Evolutionary conservation across 2,329 filamentous ascomycete genomes (phyloP).

Genomic region (Thyridium curvatum): DNA sequence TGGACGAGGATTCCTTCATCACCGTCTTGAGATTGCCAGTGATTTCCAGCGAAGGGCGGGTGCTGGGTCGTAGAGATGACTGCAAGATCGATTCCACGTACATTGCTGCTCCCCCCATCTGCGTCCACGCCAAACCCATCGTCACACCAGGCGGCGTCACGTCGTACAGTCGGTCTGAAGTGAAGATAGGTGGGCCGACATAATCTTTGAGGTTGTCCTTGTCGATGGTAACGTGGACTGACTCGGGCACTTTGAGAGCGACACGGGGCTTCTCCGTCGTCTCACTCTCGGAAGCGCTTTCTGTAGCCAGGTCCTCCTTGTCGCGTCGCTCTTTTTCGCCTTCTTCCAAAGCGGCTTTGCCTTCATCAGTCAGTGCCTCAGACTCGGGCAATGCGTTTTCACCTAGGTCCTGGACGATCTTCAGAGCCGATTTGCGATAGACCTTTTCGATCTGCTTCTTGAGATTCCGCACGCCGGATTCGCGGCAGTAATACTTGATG

Average conservation of each 20-base stretch:
- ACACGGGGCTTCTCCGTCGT: constrained; percentile 66
- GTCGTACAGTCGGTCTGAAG: constrained; percentile 91
- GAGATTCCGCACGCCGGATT: constrained; percentile 92
- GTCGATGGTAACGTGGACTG: constrained; percentile 77
- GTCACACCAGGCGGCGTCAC: constrained; percentile 87
- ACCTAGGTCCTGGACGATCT: constrained; percentile 92
- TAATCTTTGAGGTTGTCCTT: constrained; percentile 94
- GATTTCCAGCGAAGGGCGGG: constrained; percentile 75
- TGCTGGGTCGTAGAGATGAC: constrained; percentile 65
- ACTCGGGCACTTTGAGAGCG: constrained; percentile 76
- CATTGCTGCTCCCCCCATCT: constrained; percentile 90
- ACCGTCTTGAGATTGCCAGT: constrained; percentile 93
- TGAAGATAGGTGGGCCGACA: constrained; percentile 92
- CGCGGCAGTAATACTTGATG: constrained; percentile 97
- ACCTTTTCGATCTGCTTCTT: constrained; percentile 99
- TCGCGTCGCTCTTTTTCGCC: constrained; percentile 53
- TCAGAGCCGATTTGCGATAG: constrained; percentile 92
- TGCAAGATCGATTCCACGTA: constrained; percentile 97
- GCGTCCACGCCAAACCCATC: constrained; percentile 98
- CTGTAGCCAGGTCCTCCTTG: constrained; percentile 18
- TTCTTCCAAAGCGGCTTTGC: constrained; percentile 68
- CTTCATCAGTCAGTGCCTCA: constrained; percentile 77
- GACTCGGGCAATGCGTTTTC: constrained; percentile 77
- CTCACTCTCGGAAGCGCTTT: constrained; percentile 38
- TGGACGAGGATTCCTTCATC: constrained; percentile 95